phyloP scores from a whole-genome alignment of 805 yeast species.

The Starmerella etchellsii region DNA sequence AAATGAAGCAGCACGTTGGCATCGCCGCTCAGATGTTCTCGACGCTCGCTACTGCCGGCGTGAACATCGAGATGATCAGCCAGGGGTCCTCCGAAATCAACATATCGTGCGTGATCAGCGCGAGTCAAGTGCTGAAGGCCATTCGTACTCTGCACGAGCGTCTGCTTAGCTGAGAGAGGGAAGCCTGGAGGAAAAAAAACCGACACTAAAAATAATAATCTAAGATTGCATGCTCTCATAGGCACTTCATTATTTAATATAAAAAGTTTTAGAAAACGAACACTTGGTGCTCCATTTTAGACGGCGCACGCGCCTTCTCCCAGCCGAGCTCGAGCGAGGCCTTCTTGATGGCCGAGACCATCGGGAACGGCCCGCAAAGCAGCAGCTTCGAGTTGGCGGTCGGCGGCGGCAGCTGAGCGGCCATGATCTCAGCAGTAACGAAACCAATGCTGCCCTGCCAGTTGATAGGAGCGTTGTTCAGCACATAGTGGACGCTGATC shows the following conservation, averaged over 20 bases:
- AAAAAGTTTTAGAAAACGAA: slow-evolving; percentile 72
- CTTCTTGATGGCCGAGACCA: slow-evolving; percentile 75
- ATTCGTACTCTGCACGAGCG: slow-evolving; percentile 72
- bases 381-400: slow-evolving; percentile 53
- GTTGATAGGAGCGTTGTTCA: slow-evolving; percentile 53
- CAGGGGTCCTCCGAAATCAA: slow-evolving; percentile 98
- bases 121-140: slow-evolving; percentile 71
- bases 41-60: slow-evolving; percentile 77
- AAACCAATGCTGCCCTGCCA: slow-evolving; percentile 77
- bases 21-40: slow-evolving; percentile 96
- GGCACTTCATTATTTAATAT: too few species aligned
- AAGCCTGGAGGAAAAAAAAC: too few species aligned
- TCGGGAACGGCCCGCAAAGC: slow-evolving; percentile 89
- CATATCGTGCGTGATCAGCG: slow-evolving; percentile 86
- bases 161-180: slow-evolving; percentile 34
- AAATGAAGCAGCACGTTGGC: slow-evolving; percentile 93
- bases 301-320: slow-evolving; percentile 75
- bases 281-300: slow-evolving; percentile 82
- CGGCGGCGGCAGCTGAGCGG: slow-evolving; percentile 48
- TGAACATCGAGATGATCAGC: slow-evolving; percentile 94
- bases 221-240: too few species aligned
- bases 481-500: slow-evolving; percentile 56
- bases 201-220: too few species aligned
- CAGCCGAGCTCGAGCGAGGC: slow-evolving; percentile 63
- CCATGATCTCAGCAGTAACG: slow-evolving; percentile 60